These are phyloP conservation scores for Cercophora scortea DNA, from an alignment of 495 filamentous ascomycete genomes.

Conservation along the genomic window DNA sequence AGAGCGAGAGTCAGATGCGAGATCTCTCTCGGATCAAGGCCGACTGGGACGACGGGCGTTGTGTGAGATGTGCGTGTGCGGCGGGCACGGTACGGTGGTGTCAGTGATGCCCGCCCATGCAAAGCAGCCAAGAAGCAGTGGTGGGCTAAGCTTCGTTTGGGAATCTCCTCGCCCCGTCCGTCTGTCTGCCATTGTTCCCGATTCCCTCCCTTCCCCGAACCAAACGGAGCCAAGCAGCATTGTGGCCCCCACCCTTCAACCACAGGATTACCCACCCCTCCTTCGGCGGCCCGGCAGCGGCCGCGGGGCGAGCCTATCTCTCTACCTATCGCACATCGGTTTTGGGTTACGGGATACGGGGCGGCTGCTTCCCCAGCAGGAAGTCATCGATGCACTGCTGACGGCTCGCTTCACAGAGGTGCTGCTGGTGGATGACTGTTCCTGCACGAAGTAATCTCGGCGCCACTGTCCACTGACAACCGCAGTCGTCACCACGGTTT, in stretches of 20 bases:
- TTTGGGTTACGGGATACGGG: no score
- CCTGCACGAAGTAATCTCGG: no score
- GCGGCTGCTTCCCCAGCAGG: background rate
- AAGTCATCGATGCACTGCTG: background rate
- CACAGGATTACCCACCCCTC: background rate
- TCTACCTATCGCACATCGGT: background rate
- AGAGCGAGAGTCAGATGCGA: no score
- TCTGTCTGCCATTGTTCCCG: background rate
- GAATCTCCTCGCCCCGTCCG: conserved; percentile 14
- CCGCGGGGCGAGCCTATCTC: background rate
- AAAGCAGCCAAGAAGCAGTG: background rate
- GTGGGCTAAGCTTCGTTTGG: conserved; percentile 11
- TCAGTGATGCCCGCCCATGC: background rate
- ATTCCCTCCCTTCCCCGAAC: background rate
- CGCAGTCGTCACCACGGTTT: no score
- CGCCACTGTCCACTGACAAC: no score
- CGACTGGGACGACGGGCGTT: no score
- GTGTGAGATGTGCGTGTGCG: no score
- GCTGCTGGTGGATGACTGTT: background rate
- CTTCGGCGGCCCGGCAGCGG: conserved; percentile 6
- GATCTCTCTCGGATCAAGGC: no score
- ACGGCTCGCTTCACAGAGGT: background rate
- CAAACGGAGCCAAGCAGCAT: background rate
- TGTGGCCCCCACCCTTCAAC: background rate
- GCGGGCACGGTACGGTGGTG: background rate